Conservation (phyloP, 306 rosid species). For the Canavalia gladiata region DNA sequence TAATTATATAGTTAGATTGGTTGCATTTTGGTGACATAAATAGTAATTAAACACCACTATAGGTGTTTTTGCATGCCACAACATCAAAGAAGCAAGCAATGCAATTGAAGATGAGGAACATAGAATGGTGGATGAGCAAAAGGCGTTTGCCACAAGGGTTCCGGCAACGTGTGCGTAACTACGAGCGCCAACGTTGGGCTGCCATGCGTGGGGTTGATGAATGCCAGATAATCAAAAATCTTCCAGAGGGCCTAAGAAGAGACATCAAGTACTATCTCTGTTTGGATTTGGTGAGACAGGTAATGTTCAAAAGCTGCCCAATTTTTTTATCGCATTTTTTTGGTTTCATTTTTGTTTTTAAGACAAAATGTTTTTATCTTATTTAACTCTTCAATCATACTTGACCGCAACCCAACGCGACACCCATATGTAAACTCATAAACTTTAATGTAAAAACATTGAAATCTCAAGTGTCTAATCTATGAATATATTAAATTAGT, state of each 20-base stretch:
- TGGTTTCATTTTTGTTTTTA: too few species aligned
- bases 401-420: not conserved
- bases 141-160: slow-evolving; percentile 76
- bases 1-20: not conserved
- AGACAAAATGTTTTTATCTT: not conserved
- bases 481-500: too few species aligned
- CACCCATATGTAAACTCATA: not conserved
- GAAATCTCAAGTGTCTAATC: not conserved
- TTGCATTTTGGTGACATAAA: not conserved
- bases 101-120: slow-evolving; percentile 90
- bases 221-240: slow-evolving; percentile 76
- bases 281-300: slow-evolving; percentile 89
- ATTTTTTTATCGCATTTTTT: not conserved
- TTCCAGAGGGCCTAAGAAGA: slow-evolving; percentile 88
- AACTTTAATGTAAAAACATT: not conserved
- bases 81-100: slow-evolving; percentile 94
- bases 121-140: slow-evolving; percentile 98
- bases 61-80: slow-evolving; percentile 94
- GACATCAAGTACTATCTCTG: slow-evolving; percentile 97
- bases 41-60: not conserved
- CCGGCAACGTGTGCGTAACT: slow-evolving; percentile 84
- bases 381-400: not conserved
- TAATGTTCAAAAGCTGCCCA: slow-evolving; percentile 13
- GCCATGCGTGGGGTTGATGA: slow-evolving; percentile 95
- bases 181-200: slow-evolving; percentile 91